Conservation (phyloP, 192 early-diverging fungal genomes). For the Nowakowskiella sp. region DNA sequence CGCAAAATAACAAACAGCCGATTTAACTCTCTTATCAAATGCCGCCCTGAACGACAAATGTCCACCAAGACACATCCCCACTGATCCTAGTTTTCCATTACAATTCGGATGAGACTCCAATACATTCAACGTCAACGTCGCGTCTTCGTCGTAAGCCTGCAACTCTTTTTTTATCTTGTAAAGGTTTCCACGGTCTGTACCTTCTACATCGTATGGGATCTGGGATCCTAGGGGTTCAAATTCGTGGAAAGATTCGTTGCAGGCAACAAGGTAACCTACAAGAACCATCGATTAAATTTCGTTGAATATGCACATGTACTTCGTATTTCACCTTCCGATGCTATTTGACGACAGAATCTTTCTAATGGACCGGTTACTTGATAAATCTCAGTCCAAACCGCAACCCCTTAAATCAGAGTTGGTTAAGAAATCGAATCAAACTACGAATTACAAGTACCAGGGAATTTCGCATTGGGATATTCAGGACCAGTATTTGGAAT, state of each 20-base stretch:
- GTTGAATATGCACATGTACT: slow-evolving; percentile 7
- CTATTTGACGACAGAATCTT: slow-evolving; percentile 52
- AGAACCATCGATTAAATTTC: slow-evolving; percentile 3
- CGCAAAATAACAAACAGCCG: slow-evolving; percentile 53
- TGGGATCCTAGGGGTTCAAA: slow-evolving; percentile 44
- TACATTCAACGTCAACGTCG: slow-evolving; percentile 41
- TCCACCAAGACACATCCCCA: slow-evolving; percentile 53
- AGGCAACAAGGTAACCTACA: slow-evolving; percentile 47
- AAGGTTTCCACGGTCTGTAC: slow-evolving; percentile 50
- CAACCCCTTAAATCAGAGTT: no score
- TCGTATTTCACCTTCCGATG: slow-evolving; percentile 23
- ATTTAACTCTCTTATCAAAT: slow-evolving; percentile 46
- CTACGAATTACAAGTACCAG: slow-evolving; percentile 25
- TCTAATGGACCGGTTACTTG: slow-evolving; percentile 57
- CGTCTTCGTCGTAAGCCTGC: slow-evolving; percentile 51
- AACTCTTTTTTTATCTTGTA: slow-evolving; percentile 52
- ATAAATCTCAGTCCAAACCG: slow-evolving; percentile 50
- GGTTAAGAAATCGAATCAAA: slow-evolving; percentile 4
- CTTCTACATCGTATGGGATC: slow-evolving; percentile 48
- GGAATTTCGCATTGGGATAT: slow-evolving; percentile 44
- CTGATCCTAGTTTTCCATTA: slow-evolving; percentile 48
- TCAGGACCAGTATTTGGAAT: slow-evolving; percentile 41
- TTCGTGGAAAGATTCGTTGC: slow-evolving; percentile 56
- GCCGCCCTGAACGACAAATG: slow-evolving; percentile 53
- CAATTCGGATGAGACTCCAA: slow-evolving; percentile 41